These are phyloP conservation scores for Sporothrix dimorphospora DNA, from an alignment of 2,329 filamentous ascomycete genomes.

Conservation along the genomic window DNA sequence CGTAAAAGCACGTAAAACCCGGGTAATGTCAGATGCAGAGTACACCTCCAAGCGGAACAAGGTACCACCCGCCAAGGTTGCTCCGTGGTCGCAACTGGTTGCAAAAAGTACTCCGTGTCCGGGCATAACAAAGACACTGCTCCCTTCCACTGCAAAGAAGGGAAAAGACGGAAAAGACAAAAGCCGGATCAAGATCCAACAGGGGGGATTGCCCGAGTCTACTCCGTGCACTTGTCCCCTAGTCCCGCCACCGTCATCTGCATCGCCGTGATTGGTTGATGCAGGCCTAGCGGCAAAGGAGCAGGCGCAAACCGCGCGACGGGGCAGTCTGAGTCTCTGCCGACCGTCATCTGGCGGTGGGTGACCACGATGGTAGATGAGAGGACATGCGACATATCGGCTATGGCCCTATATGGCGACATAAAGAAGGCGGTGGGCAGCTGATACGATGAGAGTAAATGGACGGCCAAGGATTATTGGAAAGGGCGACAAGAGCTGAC, in stretches of 20 bases:
- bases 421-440: neutral
- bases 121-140: neutral
- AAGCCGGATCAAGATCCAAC: conserved; percentile 3
- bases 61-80: conserved; percentile 10
- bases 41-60: neutral
- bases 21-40: neutral
- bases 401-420: neutral
- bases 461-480: too few relatives aligned
- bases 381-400: neutral
- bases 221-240: neutral
- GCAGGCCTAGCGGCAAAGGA: neutral
- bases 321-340: neutral
- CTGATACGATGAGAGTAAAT: too few relatives aligned
- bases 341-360: neutral
- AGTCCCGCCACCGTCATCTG: neutral
- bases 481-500: neutral
- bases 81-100: neutral
- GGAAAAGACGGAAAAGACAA: conserved; percentile 1
- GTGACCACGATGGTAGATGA: neutral
- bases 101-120: neutral
- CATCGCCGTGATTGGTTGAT: conserved; percentile 9
- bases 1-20: conserved; percentile 12
- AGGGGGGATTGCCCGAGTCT: conserved; percentile 5
- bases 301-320: conserved; percentile 1
- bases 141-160: neutral